Evolutionary conservation across 78 protist genomes (phyloP).

Genomic region (Chrysochromulina tobinii): DNA sequence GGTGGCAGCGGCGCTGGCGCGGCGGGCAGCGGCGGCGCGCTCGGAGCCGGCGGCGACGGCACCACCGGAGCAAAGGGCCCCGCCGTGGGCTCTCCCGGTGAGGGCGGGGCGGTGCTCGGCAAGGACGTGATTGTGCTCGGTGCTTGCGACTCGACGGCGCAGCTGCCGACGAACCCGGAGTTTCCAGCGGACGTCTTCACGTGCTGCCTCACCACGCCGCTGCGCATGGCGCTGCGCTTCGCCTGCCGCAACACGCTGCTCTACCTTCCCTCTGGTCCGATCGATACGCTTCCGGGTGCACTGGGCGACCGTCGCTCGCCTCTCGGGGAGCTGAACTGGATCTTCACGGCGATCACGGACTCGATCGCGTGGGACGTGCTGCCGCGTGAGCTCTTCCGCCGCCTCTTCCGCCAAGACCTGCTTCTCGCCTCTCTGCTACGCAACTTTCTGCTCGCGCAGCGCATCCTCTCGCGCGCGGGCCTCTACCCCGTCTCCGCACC

Average conservation of each 20-base stretch:
- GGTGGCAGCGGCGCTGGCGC: no score
- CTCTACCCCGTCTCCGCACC: conserved; percentile 95
- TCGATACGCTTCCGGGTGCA: conserved; percentile 65
- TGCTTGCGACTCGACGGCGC: conserved; percentile 88
- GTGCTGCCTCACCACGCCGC: conserved; percentile 96
- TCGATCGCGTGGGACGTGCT: conserved; percentile 96
- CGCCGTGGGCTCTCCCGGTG: no score
- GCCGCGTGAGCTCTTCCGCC: background rate
- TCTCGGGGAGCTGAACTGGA: conserved; percentile 95
- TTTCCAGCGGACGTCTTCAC: conserved; percentile 97
- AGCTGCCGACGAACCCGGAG: conserved; percentile 88
- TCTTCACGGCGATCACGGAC: conserved; percentile 98
- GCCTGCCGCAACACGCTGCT: conserved; percentile 33
- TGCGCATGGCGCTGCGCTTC: conserved; percentile 76
- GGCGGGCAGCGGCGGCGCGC: no score
- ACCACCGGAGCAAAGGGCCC: no score
- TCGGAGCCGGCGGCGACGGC: no score
- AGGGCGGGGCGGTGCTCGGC: background rate
- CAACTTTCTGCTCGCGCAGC: conserved; percentile 95
- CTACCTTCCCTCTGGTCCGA: background rate
- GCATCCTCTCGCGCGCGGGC: conserved; percentile 41
- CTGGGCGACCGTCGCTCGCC: conserved; percentile 84
- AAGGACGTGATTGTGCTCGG: conserved; percentile 77
- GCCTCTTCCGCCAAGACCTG: conserved; percentile 78
- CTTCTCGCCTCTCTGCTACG: conserved; percentile 93